Conservation (phyloP, 306 rosid genomes). For the Quillaja saponaria region DNA sequence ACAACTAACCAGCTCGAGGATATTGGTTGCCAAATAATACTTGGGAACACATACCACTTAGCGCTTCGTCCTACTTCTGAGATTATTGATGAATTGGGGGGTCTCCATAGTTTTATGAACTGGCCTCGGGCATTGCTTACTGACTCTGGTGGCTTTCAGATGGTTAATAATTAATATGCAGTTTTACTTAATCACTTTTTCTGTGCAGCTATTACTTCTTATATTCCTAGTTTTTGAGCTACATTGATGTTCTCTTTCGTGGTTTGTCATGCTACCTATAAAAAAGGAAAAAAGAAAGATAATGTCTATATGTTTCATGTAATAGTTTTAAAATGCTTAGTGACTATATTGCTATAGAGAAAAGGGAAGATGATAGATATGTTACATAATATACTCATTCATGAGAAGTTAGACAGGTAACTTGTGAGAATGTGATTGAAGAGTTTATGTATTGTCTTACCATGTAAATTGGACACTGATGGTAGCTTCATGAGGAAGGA, state of each 20-base stretch:
- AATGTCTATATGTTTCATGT: constrained; percentile 1
- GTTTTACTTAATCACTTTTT: not conserved
- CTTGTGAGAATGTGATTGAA: not conserved
- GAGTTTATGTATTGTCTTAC: not conserved
- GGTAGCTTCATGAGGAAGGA: constrained; percentile 12
- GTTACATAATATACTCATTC: constrained; percentile 5
- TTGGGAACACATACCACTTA: constrained; percentile 94
- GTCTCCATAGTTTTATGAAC: constrained; percentile 93
- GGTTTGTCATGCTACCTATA: constrained; percentile 13
- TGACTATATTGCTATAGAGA: not conserved
- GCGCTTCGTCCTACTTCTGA: constrained; percentile 92
- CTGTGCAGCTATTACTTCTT: constrained; percentile 7
- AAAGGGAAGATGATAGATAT: not conserved
- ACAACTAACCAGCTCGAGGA: constrained; percentile 82
- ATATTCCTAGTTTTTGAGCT: constrained; percentile 16
- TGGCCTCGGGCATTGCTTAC: constrained; percentile 96
- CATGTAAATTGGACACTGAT: constrained; percentile 13
- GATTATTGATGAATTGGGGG: constrained; percentile 85
- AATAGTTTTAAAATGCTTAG: too few species aligned
- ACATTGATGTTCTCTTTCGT: constrained; percentile 20
- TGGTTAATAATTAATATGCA: constrained; percentile 49
- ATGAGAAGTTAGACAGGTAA: not conserved
- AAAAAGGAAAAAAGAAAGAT: not conserved
- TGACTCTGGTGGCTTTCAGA: constrained; percentile 96
- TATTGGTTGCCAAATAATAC: constrained; percentile 94